Base-by-base conservation (phyloP, 2,329 filamentous ascomycete genomes). In the Ophiocordyceps camponoti-floridani region DNA sequence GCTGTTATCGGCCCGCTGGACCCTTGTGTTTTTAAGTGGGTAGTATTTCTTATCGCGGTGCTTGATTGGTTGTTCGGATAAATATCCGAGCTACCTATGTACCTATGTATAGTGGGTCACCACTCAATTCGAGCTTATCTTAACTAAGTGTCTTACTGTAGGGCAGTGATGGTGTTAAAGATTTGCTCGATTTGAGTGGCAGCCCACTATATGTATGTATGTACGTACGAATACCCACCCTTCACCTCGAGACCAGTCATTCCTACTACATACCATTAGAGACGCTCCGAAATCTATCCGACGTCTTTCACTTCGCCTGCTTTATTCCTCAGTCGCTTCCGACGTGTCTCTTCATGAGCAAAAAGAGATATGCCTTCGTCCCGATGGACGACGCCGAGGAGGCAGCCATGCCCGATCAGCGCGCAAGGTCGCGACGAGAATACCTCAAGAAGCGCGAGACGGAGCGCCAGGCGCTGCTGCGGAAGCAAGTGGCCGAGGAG, bases 391-490 rank as follows among this genome's bases (percentile, higher is more conserved):
- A 76, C 11, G 72, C 72, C 31, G 75, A 77, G 49, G 71, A 70
- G 49, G 78, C 79, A 9, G 82, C 82, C n/a, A 72, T 94, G 58
- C 78, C 80, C 3, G 87, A 93, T 48, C 63, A 95, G 16, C 75
- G 91, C 40, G 70, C 91, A 55, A 76, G 86, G 30, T 94, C 88
- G 3, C 77, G 91, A 48, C 88, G 95, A 57, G 82, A 91, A 51
- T 98, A 98, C 57, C 70, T 98, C 28, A 86, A 87, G 62, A 96
- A 98, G 67, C 75, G 91, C 50, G 88, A 95, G 58, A 70, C 82
- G 0, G 86, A 96, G 60, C 77, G 85, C 48, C 64, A 98, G 14
- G 84, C 84, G 0, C 65, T 98, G n/a, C 64, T 98, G 43, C 77
- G 88, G 30, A 85, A 84, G 55, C 89, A 96, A 56, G 91, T 98